Evolutionary conservation across 2,329 filamentous ascomycete genomes (phyloP).

Genomic region (Cercospora janseana): DNA sequence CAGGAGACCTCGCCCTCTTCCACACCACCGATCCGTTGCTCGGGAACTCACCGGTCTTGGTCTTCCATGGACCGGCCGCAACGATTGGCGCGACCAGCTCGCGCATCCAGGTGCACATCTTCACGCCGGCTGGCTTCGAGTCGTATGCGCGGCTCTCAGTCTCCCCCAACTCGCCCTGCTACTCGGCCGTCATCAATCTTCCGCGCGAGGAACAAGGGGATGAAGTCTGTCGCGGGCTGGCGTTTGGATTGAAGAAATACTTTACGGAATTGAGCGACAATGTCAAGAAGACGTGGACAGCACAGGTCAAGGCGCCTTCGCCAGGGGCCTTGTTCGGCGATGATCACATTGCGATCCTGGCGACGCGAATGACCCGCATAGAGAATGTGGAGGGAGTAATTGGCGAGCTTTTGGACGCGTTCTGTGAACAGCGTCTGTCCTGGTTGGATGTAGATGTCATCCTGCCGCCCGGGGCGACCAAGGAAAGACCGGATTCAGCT

Average conservation of each 20-base stretch:
- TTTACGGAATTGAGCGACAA: conserved; percentile 79
- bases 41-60: conserved; percentile 74
- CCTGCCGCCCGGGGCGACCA: conserved; percentile 72
- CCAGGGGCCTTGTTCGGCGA: conserved; percentile 75
- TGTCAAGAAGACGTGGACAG: conserved; percentile 69
- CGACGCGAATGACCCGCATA: conserved; percentile 77
- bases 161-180: conserved; percentile 87
- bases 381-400: conserved; percentile 74
- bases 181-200: conserved; percentile 83
- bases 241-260: conserved; percentile 91
- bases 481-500: conserved; percentile 30
- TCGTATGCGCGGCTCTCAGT: conserved; percentile 90
- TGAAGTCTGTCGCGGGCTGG: conserved; percentile 84
- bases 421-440: conserved; percentile 77
- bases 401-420: conserved; percentile 67
- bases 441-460: conserved; percentile 88
- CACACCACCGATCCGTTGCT: conserved; percentile 82
- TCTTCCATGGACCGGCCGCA: conserved; percentile 76
- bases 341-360: conserved; percentile 87
- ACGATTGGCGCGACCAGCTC: conserved; percentile 91
- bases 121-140: conserved; percentile 82
- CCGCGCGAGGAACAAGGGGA: conserved; percentile 94
- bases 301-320: conserved; percentile 52
- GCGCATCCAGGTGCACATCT: conserved; percentile 90
- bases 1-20: conserved; percentile 82